Percentiles rank a stretch among this genome's conserved stretches.
Evolutionary conservation across 2,329 filamentous ascomycete species (phyloP).

Genomic region (Ceratocystis smalleyi): DNA sequence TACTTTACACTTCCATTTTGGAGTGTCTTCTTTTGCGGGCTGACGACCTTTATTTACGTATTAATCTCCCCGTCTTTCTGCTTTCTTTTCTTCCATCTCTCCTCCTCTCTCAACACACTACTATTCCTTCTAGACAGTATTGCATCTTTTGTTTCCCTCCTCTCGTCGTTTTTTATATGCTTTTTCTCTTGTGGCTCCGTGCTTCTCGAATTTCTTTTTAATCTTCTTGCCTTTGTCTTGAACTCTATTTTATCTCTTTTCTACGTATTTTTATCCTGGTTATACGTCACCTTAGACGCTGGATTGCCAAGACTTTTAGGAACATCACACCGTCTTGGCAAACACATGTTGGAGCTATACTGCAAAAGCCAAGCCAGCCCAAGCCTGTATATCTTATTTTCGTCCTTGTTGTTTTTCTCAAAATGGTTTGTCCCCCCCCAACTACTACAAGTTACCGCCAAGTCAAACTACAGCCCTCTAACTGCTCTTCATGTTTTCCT

Average conservation of each 20-base stretch:
- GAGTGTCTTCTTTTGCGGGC: neutral
- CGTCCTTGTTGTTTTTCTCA: neutral
- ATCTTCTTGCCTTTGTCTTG: neutral
- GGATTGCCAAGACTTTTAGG: constrained; percentile 1
- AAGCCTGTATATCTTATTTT: neutral
- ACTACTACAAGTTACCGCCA: neutral
- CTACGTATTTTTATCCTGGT: neutral
- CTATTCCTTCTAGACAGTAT: no score
- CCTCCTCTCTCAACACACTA: neutral
- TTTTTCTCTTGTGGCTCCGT: neutral
- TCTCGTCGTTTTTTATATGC: neutral
- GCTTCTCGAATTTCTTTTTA: neutral
- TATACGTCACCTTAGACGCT: neutral
- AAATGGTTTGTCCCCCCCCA: neutral
- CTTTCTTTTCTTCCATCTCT: neutral
- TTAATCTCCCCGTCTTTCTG: neutral
- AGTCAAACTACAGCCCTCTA: neutral
- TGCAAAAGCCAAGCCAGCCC: neutral
- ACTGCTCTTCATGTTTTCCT: neutral
- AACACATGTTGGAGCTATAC: neutral
- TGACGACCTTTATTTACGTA: neutral
- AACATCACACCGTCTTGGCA: constrained; percentile 1
- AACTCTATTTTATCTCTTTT: neutral
- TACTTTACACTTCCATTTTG: neutral
- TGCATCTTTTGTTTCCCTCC: neutral